Base-by-base conservation (phyloP, 2,329 filamentous ascomycete species). In the Penicillium decumbens region DNA sequence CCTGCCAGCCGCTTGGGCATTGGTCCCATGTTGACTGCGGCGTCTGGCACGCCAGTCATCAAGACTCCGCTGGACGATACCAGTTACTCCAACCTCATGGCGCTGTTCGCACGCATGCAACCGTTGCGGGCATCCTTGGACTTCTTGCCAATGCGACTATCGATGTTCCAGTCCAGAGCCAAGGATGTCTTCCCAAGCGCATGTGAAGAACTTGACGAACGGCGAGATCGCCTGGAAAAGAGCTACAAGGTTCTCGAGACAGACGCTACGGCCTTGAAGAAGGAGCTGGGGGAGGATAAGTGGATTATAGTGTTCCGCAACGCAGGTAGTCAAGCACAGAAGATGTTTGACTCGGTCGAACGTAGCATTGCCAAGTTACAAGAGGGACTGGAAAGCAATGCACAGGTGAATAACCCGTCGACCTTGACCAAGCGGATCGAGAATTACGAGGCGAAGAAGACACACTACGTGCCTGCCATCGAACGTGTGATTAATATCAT, bases 301-400 rank as follows among this genome's bases (percentile, higher is more conserved):
- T 98, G 93, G 93, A 85, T 98, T 38, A 80, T 95, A 45, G 91
- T 97, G 30, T 98, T 98, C 74, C 83, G 92, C 49, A 92, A 93
- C 57, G 93, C 93, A 13, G 91, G 90, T 12, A 81, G 87, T 49
- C 90, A 96, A 70, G 92, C 93, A 4, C 83, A 93, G 59, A 95
- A 95, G 74, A 95, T 98, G 90, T 92, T 89, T 65, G 89, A 95
- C 59, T 96, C 91, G 3, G 89, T 97, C 20, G 88, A 95, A 65
- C 81, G 92, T 56, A 95, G 90, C 65, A 82, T 95, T 50, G 72
- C 77, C 41, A 95, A 95, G 71, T 77, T 98, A 30, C 84, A 81
- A 55, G 89, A 95, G 64, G 84, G 83, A 3, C 76, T 95, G 13
- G 88, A 95, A 50, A 77, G 82, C 9, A 85, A 84, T 6, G 78